Percentiles rank a stretch among this genome's conserved stretches.
These are phyloP conservation scores for Spergularia azorica DNA, from an alignment of 179 eudicot species.

Conservation along the genomic window DNA sequence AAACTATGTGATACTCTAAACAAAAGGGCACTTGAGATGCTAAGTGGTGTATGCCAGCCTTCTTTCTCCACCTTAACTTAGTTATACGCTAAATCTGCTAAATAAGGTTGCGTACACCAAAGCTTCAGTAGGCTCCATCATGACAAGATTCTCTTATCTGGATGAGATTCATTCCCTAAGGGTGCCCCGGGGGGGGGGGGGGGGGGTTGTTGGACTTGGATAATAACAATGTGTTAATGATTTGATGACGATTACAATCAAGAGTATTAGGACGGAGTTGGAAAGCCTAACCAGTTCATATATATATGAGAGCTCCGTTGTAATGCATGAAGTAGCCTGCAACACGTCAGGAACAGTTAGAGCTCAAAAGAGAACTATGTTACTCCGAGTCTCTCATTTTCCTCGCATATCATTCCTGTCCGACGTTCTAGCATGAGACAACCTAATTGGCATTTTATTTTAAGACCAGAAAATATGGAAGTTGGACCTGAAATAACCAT, in stretches of 20 bases:
- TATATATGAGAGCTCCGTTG: constrained; percentile 78
- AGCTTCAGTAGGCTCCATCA: neutral
- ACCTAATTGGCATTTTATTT: neutral
- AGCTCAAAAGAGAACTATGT: neutral
- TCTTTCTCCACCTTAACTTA: no score
- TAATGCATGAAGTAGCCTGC: constrained; percentile 78
- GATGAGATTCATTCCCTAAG: no score
- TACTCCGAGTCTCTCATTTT: neutral
- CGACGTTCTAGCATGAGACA: neutral
- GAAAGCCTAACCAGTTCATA: constrained; percentile 81
- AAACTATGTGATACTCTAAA: no score
- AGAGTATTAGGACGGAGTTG: constrained; percentile 15
- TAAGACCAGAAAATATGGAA: neutral
- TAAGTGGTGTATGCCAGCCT: no score
- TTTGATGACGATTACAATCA: neutral
- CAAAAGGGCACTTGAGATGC: no score
- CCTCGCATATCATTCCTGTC: neutral
- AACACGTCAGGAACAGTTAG: constrained; percentile 22
- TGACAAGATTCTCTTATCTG: neutral
- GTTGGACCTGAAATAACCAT: neutral
- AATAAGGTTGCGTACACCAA: neutral
- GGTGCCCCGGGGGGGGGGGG: neutral
- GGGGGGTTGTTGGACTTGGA: neutral
- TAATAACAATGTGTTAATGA: neutral
- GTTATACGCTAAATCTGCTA: neutral